These are phyloP conservation scores for Diaporthe vexans DNA, from an alignment of 2,329 filamentous ascomycete species.

Conservation along the genomic window DNA sequence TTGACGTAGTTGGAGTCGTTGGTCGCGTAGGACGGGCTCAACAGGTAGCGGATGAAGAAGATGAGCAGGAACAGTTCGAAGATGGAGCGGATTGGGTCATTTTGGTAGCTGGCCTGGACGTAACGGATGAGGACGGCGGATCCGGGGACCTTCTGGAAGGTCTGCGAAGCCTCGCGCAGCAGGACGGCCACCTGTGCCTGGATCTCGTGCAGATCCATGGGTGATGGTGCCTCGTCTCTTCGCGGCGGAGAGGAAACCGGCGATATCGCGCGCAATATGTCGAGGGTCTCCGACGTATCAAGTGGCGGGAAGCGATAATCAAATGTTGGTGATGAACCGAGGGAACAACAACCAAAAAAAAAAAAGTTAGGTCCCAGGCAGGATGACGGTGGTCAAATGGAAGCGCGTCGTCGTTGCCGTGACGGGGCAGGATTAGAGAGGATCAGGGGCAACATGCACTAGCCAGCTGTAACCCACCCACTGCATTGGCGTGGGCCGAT, in stretches of 20 bases:
- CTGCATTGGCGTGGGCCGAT: slow-evolving; percentile 19
- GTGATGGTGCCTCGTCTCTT: slow-evolving; percentile 53
- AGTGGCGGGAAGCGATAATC: not conserved
- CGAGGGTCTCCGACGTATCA: not conserved
- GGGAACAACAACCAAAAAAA: not conserved
- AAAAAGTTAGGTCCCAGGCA: not conserved
- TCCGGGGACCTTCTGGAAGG: slow-evolving; percentile 92
- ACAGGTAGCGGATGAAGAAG: slow-evolving; percentile 93
- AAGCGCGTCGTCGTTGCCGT: slow-evolving; percentile 1
- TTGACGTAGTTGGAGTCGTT: slow-evolving; percentile 91
- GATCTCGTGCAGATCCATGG: slow-evolving; percentile 75
- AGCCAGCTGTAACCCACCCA: slow-evolving; percentile 1
- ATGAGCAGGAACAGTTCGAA: slow-evolving; percentile 95
- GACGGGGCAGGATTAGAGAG: slow-evolving; percentile 18
- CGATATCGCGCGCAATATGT: not conserved
- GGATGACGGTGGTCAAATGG: slow-evolving; percentile 20
- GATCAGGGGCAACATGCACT: slow-evolving; percentile 14
- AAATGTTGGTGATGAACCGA: not conserved
- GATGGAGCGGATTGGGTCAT: slow-evolving; percentile 93
- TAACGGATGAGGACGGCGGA: slow-evolving; percentile 96
- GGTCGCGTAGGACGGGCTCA: slow-evolving; percentile 93
- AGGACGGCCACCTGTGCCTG: slow-evolving; percentile 67
- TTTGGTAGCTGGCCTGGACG: slow-evolving; percentile 96
- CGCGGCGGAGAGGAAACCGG: not conserved
- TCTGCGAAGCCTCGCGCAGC: slow-evolving; percentile 67